Conservation (phyloP, 352 stramenopile genomes). For the Phytophthora quininea region DNA sequence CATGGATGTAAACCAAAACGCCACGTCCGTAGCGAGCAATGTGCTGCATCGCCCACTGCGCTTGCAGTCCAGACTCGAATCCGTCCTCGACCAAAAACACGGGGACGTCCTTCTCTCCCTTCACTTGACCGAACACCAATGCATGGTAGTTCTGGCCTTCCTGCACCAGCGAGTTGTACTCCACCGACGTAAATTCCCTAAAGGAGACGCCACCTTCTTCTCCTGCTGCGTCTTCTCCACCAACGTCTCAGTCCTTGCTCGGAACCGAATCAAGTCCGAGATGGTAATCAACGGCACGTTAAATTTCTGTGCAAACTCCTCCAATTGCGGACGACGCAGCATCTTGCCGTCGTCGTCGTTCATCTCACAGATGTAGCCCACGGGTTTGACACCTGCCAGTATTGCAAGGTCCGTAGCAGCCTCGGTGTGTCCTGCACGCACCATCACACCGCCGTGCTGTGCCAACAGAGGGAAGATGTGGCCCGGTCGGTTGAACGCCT, state of each 20-base stretch:
- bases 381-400: conserved; percentile 88
- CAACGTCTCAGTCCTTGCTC: conserved; percentile 76
- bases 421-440: conserved; percentile 96
- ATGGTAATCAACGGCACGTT: conserved; percentile 97
- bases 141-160: conserved; percentile 63
- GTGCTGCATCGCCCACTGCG: conserved; percentile 75
- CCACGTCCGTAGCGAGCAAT: conserved; percentile 48
- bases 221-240: conserved; percentile 52
- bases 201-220: conserved; percentile 53
- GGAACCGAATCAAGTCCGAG: conserved; percentile 95
- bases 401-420: conserved; percentile 95
- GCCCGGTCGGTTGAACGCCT: conserved; percentile 77
- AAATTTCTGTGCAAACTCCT: conserved; percentile 91
- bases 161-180: conserved; percentile 71
- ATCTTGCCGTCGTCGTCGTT: conserved; percentile 82
- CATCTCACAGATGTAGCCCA: conserved; percentile 91
- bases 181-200: conserved; percentile 73
- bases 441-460: conserved; percentile 71
- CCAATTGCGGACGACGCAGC: conserved; percentile 81
- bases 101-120: conserved; percentile 36
- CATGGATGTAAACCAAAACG: conserved; percentile 69
- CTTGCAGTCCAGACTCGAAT: conserved; percentile 48
- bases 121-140: conserved; percentile 54
- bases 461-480: conserved; percentile 83
- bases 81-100: conserved; percentile 80